phyloP scores from a whole-genome alignment of 371 early-diverging fungal genomes.

The Circinella umbellata region DNA sequence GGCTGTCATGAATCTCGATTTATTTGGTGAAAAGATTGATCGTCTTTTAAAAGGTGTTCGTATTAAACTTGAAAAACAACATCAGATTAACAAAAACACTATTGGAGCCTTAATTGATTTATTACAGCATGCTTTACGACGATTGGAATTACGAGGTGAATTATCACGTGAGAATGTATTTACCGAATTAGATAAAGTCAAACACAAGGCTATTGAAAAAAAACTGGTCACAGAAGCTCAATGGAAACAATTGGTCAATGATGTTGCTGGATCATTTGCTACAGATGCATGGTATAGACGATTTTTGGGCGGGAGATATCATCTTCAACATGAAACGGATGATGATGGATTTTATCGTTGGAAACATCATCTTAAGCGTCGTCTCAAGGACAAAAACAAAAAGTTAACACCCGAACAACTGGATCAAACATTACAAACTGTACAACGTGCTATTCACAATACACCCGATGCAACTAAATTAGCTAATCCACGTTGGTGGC shows the following conservation, averaged over 20 bases:
- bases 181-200: slow-evolving; percentile 34
- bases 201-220: slow-evolving; percentile 29
- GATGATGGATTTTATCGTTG: slow-evolving; percentile 34
- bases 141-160: slow-evolving; percentile 40
- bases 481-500: slow-evolving; percentile 39
- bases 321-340: slow-evolving; percentile 17
- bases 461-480: slow-evolving; percentile 32
- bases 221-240: slow-evolving; percentile 40
- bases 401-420: slow-evolving; percentile 38
- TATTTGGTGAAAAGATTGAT: slow-evolving; percentile 36
- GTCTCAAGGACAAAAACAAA: slow-evolving; percentile 27
- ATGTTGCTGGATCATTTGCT: slow-evolving; percentile 31
- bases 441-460: slow-evolving; percentile 26
- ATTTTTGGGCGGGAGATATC: slow-evolving; percentile 23
- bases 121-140: slow-evolving; percentile 38
- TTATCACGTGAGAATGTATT: slow-evolving; percentile 37
- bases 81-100: slow-evolving; percentile 27
- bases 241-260: slow-evolving; percentile 38
- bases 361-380: slow-evolving; percentile 20
- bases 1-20: slow-evolving; percentile 31
- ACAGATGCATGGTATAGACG: slow-evolving; percentile 36
- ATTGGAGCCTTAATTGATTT: slow-evolving; percentile 27
- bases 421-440: slow-evolving; percentile 21
- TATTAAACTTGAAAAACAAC: slow-evolving; percentile 35
- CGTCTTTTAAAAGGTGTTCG: slow-evolving; percentile 34